Percentiles rank a stretch among this genome's conserved stretches.
Evolutionary conservation across 2,329 filamentous ascomycete genomes (phyloP).

Genomic region (Exophiala dermatitidis): DNA sequence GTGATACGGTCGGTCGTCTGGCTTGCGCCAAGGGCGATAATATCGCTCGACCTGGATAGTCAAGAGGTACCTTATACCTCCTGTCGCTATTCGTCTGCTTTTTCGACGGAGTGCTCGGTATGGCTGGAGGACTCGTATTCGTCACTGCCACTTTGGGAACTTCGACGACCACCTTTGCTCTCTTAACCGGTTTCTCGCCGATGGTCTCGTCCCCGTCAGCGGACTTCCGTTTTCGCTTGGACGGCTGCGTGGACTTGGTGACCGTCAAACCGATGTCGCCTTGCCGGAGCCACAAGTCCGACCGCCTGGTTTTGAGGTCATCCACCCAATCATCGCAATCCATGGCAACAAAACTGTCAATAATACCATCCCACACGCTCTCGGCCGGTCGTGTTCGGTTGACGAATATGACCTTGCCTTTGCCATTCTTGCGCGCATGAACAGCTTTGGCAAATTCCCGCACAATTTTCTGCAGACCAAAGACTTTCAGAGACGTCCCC

Average conservation of each 20-base stretch:
- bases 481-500: slow-evolving; percentile 63
- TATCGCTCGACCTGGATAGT: slow-evolving; percentile 9
- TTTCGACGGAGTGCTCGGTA: slow-evolving; percentile 6
- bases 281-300: slow-evolving; percentile 48
- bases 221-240: slow-evolving; percentile 25
- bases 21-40: slow-evolving; percentile 20
- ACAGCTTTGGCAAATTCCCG: slow-evolving; percentile 65
- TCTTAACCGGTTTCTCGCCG: slow-evolving; percentile 16
- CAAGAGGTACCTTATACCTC: slow-evolving; percentile 2
- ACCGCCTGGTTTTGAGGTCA: slow-evolving; percentile 53
- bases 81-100: neutral
- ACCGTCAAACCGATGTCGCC: slow-evolving; percentile 27
- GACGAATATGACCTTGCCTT: slow-evolving; percentile 63
- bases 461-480: slow-evolving; percentile 64
- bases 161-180: slow-evolving; percentile 18
- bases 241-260: slow-evolving; percentile 18
- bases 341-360: slow-evolving; percentile 69
- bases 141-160: neutral
- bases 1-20: slow-evolving; percentile 16
- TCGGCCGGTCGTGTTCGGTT: slow-evolving; percentile 66
- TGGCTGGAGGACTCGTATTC: neutral
- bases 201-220: slow-evolving; percentile 7
- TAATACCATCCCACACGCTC: slow-evolving; percentile 64
- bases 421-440: slow-evolving; percentile 50
- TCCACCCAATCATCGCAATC: slow-evolving; percentile 67